These are phyloP conservation scores for Trichoderma erinaceum DNA, from an alignment of 495 filamentous ascomycete species.

Conservation along the genomic window DNA sequence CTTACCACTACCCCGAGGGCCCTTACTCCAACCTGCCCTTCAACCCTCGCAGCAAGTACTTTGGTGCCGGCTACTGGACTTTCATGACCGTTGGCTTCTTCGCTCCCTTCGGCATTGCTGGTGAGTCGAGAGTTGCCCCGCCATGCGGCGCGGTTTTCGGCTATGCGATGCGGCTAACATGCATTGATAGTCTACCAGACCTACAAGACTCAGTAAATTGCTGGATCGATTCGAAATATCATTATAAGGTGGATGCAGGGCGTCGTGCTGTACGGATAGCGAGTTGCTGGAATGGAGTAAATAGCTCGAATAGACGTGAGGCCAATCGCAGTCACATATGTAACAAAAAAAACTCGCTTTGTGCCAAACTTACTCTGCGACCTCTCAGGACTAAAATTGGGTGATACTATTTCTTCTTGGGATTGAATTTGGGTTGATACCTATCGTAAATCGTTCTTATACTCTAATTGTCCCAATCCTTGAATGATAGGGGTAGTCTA, in stretches of 20 bases:
- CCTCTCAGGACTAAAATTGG: neutral
- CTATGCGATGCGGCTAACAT: neutral
- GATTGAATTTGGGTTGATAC: no score
- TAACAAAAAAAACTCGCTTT: neutral
- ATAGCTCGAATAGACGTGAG: conserved; percentile 11
- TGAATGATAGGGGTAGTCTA: neutral
- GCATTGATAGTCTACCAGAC: conserved; percentile 11
- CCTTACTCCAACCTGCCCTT: conserved; percentile 92
- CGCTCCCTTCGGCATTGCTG: conserved; percentile 72
- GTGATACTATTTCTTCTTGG: no score
- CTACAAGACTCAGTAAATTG: conserved; percentile 14
- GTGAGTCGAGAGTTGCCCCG: conserved; percentile 47
- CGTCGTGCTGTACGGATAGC: neutral
- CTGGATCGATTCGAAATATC: neutral
- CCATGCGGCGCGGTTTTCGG: neutral
- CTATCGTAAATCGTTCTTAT: neutral
- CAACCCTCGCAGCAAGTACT: conserved; percentile 84
- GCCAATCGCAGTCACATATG: conserved; percentile 1
- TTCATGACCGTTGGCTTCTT: conserved; percentile 75
- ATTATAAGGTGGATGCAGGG: neutral
- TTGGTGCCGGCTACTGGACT: conserved; percentile 73
- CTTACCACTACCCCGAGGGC: conserved; percentile 97
- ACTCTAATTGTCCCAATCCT: neutral
- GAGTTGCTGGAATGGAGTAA: neutral
- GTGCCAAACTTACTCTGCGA: neutral